Percentiles rank a stretch among this genome's conserved stretches.
These are phyloP conservation scores for Jasminum sambac DNA, from an alignment of 257 asterid species.

Conservation along the genomic window DNA sequence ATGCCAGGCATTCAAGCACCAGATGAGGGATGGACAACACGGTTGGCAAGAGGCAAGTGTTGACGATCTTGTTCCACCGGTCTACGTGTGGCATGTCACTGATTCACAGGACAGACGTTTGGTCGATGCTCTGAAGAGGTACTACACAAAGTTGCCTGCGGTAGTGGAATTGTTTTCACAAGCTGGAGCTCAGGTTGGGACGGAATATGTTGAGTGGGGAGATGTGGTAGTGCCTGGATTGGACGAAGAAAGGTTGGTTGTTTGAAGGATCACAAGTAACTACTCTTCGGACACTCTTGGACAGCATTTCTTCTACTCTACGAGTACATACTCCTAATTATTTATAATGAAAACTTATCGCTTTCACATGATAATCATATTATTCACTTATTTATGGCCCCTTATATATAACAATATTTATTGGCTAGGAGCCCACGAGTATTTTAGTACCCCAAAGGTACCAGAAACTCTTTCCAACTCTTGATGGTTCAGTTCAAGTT, in stretches of 20 bases:
- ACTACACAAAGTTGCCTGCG: conserved; percentile 71
- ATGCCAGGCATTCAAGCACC: conserved; percentile 79
- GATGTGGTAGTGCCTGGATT: conserved; percentile 59
- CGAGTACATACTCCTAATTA: no score
- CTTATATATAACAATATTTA: no score
- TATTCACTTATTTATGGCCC: no score
- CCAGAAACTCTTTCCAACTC: no score
- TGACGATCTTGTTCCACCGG: conserved; percentile 55
- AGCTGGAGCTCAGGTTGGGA: conserved; percentile 57
- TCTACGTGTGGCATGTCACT: conserved; percentile 64
- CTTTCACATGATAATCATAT: no score
- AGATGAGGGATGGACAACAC: conserved; percentile 83
- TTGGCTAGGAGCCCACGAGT: no score
- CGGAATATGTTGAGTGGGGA: conserved; percentile 39
- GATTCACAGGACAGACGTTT: conserved; percentile 25
- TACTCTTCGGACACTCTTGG: no score
- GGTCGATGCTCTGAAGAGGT: conserved; percentile 52
- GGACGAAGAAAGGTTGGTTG: conserved; percentile 54
- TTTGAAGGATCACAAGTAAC: conserved; percentile 30
- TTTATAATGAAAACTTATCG: no score
- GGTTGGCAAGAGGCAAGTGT: conserved; percentile 75
- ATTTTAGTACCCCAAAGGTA: no score
- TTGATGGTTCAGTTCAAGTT: background rate
- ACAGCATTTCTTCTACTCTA: no score
- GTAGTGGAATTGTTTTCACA: conserved; percentile 60